Conservation (phyloP, 2,329 filamentous ascomycete species). For the Cadophora sp. region DNA sequence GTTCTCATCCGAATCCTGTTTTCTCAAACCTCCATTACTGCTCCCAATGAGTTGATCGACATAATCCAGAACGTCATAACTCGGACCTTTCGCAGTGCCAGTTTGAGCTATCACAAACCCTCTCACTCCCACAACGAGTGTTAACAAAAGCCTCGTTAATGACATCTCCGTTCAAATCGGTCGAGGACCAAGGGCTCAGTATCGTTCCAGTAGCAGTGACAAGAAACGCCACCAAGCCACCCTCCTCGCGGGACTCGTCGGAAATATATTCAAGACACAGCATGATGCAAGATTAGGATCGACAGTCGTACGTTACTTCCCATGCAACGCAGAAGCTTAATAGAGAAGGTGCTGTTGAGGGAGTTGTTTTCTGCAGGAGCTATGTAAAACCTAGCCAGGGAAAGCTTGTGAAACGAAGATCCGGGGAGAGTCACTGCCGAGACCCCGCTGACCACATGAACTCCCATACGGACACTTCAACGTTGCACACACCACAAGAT, state of each 20-base stretch:
- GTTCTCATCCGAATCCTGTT: neutral
- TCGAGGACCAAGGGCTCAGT: neutral
- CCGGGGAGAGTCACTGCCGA: slow-evolving; percentile 1
- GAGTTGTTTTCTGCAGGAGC: neutral
- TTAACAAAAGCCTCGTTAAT: slow-evolving; percentile 3
- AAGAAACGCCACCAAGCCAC: slow-evolving; percentile 24
- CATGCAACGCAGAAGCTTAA: slow-evolving; percentile 20
- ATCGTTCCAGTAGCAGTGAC: neutral
- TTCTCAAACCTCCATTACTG: slow-evolving; percentile 54
- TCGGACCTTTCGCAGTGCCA: slow-evolving; percentile 18
- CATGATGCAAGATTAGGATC: slow-evolving; percentile 26
- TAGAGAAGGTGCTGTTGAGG: slow-evolving; percentile 21
- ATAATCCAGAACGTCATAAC: slow-evolving; percentile 49
- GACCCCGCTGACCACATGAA: neutral
- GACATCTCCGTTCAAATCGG: slow-evolving; percentile 23
- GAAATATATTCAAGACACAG: slow-evolving; percentile 26
- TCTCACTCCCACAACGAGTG: slow-evolving; percentile 15
- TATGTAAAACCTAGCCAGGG: slow-evolving; percentile 4
- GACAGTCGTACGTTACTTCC: slow-evolving; percentile 22
- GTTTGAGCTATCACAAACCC: slow-evolving; percentile 29
- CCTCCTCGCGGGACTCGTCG: neutral
- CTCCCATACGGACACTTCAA: neutral
- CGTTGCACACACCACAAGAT: neutral
- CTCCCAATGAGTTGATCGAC: slow-evolving; percentile 62
- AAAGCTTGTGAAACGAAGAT: slow-evolving; percentile 4